A percentile compares a stretch with the other conserved stretches of the same genome.
phyloP scores from a whole-genome alignment of 1,284 basidiomycete species.

The Tylopilus sp. region DNA sequence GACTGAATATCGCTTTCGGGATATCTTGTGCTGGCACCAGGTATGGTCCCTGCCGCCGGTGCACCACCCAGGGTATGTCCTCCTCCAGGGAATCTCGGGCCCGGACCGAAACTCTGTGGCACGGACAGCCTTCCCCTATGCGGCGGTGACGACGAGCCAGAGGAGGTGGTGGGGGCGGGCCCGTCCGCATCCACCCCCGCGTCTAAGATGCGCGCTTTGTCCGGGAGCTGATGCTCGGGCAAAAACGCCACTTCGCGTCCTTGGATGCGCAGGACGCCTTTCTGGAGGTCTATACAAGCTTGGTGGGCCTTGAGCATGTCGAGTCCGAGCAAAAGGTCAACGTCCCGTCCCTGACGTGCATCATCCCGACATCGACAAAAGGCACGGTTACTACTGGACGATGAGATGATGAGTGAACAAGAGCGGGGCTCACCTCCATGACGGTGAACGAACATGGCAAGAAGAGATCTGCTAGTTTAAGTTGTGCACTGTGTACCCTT shows the following conservation, averaged over 20 bases:
- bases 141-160: conserved; percentile 18
- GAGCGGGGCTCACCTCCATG: conserved; percentile 66
- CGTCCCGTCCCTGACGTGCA: conserved; percentile 66
- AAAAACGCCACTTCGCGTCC: conserved; percentile 85
- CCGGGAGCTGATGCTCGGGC: conserved; percentile 90
- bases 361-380: not conserved
- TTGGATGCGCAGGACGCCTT: conserved; percentile 86
- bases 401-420: not conserved
- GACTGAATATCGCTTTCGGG: conserved; percentile 53
- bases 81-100: conserved; percentile 54
- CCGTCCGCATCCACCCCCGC: conserved; percentile 25
- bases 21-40: conserved; percentile 30
- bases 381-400: not conserved
- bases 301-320: conserved; percentile 99
- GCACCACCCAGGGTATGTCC: conserved; percentile 51
- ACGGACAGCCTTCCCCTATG: conserved; percentile 1
- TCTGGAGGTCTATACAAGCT: conserved; percentile 89
- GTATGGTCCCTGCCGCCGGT: conserved; percentile 10
- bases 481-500: conserved; percentile 88
- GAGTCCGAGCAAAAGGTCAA: conserved; percentile 92
- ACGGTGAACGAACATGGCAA: conserved; percentile 93
- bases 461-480: conserved; percentile 81
- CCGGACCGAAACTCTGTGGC: conserved; percentile 10
- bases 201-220: conserved; percentile 58
- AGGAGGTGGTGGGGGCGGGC: conserved; percentile 2